These are phyloP conservation scores for Closterium sp. DNA, from an alignment of 139 green algal species.

Conservation along the genomic window DNA sequence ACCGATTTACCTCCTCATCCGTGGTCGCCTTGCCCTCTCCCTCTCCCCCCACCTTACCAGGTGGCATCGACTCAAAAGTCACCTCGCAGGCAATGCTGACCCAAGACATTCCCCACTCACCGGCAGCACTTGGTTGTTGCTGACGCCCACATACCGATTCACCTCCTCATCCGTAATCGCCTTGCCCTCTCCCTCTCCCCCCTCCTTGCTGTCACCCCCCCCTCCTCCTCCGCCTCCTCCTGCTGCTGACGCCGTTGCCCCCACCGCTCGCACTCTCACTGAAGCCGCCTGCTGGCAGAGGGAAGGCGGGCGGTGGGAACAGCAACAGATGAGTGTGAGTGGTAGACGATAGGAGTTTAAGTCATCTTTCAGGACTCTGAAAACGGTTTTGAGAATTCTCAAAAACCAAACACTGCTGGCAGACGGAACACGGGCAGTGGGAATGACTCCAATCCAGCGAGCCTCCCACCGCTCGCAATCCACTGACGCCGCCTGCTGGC, in stretches of 20 bases:
- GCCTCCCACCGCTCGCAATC: not conserved
- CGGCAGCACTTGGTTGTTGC: not conserved
- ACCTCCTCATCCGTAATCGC: not conserved
- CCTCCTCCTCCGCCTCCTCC: too few species aligned
- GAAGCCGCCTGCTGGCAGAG: not conserved
- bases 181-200: not conserved
- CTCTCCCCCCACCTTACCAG: too few species aligned
- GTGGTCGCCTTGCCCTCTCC: not conserved
- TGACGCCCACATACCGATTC: not conserved
- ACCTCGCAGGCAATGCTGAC: not conserved
- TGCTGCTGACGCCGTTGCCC: too few species aligned
- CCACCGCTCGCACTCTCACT: not conserved
- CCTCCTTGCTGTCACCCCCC: not conserved
- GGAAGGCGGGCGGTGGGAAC: not conserved
- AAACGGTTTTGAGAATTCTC: too few species aligned
- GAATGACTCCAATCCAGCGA: too few species aligned
- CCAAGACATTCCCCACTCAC: not conserved
- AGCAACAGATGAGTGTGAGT: too few species aligned
- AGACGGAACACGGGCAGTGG: too few species aligned
- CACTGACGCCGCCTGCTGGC: not conserved
- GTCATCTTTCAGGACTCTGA: too few species aligned
- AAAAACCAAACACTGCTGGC: too few species aligned
- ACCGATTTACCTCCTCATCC: not conserved
- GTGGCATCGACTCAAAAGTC: not conserved
- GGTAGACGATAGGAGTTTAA: too few species aligned